Base-by-base conservation (phyloP, 2,329 filamentous ascomycete genomes). In the Alternaria metachromatica region DNA sequence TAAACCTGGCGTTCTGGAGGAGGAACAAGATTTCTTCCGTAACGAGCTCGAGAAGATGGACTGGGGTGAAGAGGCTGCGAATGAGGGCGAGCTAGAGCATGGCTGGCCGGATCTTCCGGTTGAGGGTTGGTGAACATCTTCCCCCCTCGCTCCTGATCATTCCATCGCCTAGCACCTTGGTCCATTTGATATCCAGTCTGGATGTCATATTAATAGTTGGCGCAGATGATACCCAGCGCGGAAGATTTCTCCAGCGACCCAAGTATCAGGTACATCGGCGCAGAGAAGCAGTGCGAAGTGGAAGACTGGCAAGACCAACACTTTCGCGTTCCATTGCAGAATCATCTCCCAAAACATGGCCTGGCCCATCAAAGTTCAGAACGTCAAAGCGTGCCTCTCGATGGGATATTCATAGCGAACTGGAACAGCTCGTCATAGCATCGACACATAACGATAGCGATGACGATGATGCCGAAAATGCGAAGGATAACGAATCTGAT, bases 11-110 rank as follows among this genome's bases (percentile, higher is more conserved):
- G 71, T 83, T 28, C 62, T 83, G 26, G 80, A 80, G 41, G 80
- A 82, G 61, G 83, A 84, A 62, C 78, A 81, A 60, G 84, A 84
- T 26, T 86, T 84, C 67, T 86, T 86, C 68, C 76, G 78, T 11
- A 72, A 81, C 37, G 84, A 85, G 72, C 70, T 85, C 55, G 84
- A 84, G 77, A 84, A 82, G 76, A 82, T 85, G 81, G 83, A 83
- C 63, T 78, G 80, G 75, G 76, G 74, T 4, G 76, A 78, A 23
- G 71, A 73, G 51, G 60, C 44, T 21, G 70, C 63, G 5, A 68
- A 71, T 28, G 75, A 78, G n/a, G 67, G 61, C 26, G 70, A 70
- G n/a, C 46, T 71, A 18, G 71, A 72, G 25, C 67, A 68, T 43
- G 57, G 58, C 13, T 73, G 69, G 72, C 66, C 63, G 51, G 73